Evolutionary conservation across 805 yeast genomes (phyloP).

Genomic region (Candida orba): DNA sequence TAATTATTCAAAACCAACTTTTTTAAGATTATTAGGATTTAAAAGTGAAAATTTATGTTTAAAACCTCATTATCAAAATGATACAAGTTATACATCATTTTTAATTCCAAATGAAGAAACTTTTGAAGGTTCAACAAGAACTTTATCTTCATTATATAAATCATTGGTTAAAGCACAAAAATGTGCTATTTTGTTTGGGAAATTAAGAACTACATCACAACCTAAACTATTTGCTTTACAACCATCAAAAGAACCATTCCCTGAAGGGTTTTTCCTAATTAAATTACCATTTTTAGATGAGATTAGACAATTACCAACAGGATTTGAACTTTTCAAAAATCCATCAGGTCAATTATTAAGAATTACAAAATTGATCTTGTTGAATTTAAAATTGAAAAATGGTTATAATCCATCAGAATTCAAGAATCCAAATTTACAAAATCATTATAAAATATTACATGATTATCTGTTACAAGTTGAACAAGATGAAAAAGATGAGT

Average conservation of each 20-base stretch:
- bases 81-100: constrained; percentile 43
- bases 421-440: constrained; percentile 60
- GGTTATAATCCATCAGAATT: constrained; percentile 53
- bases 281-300: constrained; percentile 72
- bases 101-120: constrained; percentile 60
- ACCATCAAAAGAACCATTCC: constrained; percentile 32
- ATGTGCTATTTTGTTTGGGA: constrained; percentile 71
- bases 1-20: constrained; percentile 34
- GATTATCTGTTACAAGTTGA: constrained; percentile 58
- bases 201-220: constrained; percentile 40
- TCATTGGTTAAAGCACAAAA: constrained; percentile 43
- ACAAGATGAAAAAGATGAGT: constrained; percentile 8
- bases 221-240: constrained; percentile 55
- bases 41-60: constrained; percentile 36
- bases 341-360: constrained; percentile 7
- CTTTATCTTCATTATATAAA: constrained; percentile 62
- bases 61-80: constrained; percentile 43
- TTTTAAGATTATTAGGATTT: constrained; percentile 64
- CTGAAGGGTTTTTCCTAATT: constrained; percentile 64
- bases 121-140: constrained; percentile 53
- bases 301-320: constrained; percentile 55
- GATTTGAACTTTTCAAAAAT: constrained; percentile 5
- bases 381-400: constrained; percentile 34
- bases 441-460: constrained; percentile 58
- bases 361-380: constrained; percentile 21